Conservation (phyloP, 2,329 filamentous ascomycete genomes). For the Pseudogymnoascus sp. region DNA sequence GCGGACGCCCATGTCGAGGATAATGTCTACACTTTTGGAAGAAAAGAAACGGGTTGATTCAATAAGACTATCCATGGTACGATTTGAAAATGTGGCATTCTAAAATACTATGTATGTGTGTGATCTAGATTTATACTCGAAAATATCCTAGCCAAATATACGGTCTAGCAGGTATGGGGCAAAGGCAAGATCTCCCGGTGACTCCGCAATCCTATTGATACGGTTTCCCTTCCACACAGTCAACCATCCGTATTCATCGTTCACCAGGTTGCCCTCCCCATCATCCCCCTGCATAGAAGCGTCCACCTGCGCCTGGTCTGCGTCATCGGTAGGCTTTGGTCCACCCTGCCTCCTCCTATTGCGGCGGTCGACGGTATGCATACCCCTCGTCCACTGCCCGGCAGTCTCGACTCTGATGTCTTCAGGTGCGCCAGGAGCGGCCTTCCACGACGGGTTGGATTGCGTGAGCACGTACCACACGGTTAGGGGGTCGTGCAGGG, state of each 20-base stretch:
- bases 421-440: conserved; percentile 48
- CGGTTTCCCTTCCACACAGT: conserved; percentile 67
- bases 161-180: conserved; percentile 56
- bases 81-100: not conserved
- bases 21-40: not conserved
- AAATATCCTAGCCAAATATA: conserved; percentile 42
- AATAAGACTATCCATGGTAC: not conserved
- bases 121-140: not conserved
- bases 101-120: not conserved
- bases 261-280: conserved; percentile 45
- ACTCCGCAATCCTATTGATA: conserved; percentile 61
- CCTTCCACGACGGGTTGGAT: conserved; percentile 49
- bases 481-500: conserved; percentile 68
- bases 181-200: conserved; percentile 61
- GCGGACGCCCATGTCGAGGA: not conserved
- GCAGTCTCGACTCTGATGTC: conserved; percentile 84
- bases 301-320: conserved; percentile 28
- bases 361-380: conserved; percentile 77
- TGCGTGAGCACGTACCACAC: conserved; percentile 68
- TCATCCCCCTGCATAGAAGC: conserved; percentile 30
- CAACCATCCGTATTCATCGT: conserved; percentile 71
- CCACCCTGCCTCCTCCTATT: conserved; percentile 44
- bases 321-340: conserved; percentile 23
- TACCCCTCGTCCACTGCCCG: conserved; percentile 91
- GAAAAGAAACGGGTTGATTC: not conserved